Base-by-base conservation (phyloP, 1,139 yeast genomes). In the Taphrina communis region DNA sequence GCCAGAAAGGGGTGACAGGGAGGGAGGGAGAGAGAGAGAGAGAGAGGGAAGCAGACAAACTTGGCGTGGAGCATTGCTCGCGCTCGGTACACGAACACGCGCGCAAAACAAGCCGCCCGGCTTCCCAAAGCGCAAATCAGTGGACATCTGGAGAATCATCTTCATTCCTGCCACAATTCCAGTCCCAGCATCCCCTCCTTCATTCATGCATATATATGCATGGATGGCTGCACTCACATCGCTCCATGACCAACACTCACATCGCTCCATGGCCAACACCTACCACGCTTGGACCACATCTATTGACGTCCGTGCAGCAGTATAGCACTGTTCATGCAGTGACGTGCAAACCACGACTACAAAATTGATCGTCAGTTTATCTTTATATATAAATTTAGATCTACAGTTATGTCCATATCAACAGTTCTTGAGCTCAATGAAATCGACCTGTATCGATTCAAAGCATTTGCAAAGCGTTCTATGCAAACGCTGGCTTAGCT, bases 71-170 rank as follows among this genome's bases (percentile, higher is more conserved):
- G 42, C 42, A 39, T 39, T 39, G 42, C 42, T 39, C 42, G 19
- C 19, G 48, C 48, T 44, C 48, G 48, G 48, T 44, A 44, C 48
- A 44, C 48, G 48, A 12, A 44, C 48, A 44, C 48, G 48, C 48
- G 48, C 48, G 31, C 48, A 44, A 44, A 44, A 44, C 48, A 44
- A 44, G 48, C 48, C 48, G 48, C 48, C 48, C 8, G 19, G 9
- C 17, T 17, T 14, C 21, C 17, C 48, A 17, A 17, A 44, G n/a
- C 48, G 48, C 48, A 44, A 44, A 44, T 44, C 48, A 44, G 48
- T 17, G 48, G 19, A 17, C 17, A 17, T 17, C 17, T 17, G 17
- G 17, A 17, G 19, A 14, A 44, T 2, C 31, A 25, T 25, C 31
- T 25, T 25, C 31, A 25, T 25, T 25, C 31, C 31, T 25, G 31